phyloP scores from a whole-genome alignment of 305 asterid genomes.

The Euphrasia arctica region DNA sequence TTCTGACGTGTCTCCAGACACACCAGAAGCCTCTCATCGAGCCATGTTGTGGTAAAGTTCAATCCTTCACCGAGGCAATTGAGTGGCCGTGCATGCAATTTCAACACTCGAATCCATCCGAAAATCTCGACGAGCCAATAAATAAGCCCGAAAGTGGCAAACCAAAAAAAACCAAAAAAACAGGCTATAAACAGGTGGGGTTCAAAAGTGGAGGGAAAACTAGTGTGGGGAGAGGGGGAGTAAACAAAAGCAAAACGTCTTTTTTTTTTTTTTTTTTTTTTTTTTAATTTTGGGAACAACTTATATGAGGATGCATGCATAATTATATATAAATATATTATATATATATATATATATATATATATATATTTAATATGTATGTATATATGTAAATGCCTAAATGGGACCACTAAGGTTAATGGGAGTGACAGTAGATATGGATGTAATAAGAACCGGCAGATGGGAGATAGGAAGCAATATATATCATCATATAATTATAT shows the following conservation, averaged over 20 bases:
- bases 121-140: slow-evolving; percentile 7
- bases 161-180: background rate
- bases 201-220: slow-evolving; percentile 9
- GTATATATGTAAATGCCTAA: slow-evolving; percentile 22
- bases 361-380: background rate
- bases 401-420: slow-evolving; percentile 40
- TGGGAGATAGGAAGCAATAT: slow-evolving; percentile 51
- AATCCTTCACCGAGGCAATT: background rate
- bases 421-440: slow-evolving; percentile 61
- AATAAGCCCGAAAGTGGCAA: background rate
- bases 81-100: background rate
- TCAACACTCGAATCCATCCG: background rate
- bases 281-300: slow-evolving; percentile 4
- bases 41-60: background rate
- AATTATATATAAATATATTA: no score
- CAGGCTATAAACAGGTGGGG: slow-evolving; percentile 19
- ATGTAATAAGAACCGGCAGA: slow-evolving; percentile 62
- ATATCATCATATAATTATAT: no score
- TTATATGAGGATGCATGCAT: background rate
- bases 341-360: background rate
- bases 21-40: background rate
- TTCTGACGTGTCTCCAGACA: no score
- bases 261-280: background rate
- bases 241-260: slow-evolving; percentile 1
- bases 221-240: background rate